phyloP scores from a whole-genome alignment of 176 grass and related monocot species.

The Chloris gayana region DNA sequence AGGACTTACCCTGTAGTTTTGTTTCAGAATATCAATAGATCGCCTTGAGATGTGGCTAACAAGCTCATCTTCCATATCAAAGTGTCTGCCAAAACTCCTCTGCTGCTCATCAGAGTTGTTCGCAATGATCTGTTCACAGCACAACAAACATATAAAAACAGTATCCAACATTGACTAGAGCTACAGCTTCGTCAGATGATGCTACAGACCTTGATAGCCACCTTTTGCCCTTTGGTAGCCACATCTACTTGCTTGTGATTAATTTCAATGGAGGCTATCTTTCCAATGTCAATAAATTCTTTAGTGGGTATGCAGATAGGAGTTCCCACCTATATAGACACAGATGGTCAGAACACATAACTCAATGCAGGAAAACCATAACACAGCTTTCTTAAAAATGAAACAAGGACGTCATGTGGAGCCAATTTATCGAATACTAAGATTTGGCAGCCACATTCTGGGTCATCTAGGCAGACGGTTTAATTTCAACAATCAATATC shows the following conservation, averaged over 20 bases:
- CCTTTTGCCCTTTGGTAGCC: slow-evolving; percentile 90
- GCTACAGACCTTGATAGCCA: slow-evolving; percentile 73
- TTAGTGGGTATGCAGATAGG: slow-evolving; percentile 77
- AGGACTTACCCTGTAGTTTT: slow-evolving; percentile 76
- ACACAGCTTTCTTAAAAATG: neutral
- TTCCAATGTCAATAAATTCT: slow-evolving; percentile 84
- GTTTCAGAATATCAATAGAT: slow-evolving; percentile 84
- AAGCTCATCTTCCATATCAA: slow-evolving; percentile 89
- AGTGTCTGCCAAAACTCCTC: slow-evolving; percentile 80
- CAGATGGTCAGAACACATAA: neutral
- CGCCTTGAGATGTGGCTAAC: slow-evolving; percentile 77
- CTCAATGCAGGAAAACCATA: neutral
- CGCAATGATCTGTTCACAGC: slow-evolving; percentile 55
- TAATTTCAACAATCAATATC: neutral
- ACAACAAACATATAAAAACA: slow-evolving; percentile 26
- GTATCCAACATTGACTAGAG: neutral
- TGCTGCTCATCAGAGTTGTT: slow-evolving; percentile 82
- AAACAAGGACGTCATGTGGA: neutral
- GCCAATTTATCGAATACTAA: neutral
- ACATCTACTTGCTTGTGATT: slow-evolving; percentile 88
- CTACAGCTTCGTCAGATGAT: neutral
- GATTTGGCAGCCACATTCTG: neutral
- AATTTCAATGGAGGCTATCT: slow-evolving; percentile 86
- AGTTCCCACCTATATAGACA: slow-evolving; percentile 67
- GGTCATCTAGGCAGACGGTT: neutral